Conservation (phyloP, 805 yeast species). For the Spathaspora sp. region DNA sequence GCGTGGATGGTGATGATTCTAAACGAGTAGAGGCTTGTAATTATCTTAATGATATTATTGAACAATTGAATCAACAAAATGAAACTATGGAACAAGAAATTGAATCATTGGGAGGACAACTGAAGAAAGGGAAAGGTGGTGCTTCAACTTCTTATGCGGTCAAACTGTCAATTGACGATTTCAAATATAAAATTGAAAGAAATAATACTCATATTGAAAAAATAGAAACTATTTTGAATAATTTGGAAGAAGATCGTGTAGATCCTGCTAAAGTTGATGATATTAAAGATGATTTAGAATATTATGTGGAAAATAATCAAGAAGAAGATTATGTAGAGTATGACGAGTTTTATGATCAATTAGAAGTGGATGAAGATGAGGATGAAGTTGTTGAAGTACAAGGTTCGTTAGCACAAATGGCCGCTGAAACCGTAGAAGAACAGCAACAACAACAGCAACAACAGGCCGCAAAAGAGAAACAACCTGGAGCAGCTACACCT, state of each 20-base stretch:
- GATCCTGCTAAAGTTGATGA: conserved; percentile 74
- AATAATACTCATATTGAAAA: conserved; percentile 75
- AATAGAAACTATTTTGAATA: conserved; percentile 72
- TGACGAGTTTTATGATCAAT: conserved; percentile 85
- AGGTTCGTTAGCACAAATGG: conserved; percentile 19
- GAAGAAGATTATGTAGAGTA: conserved; percentile 92
- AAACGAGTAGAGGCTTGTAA: conserved; percentile 71
- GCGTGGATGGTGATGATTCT: conserved; percentile 68
- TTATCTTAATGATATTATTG: conserved; percentile 68
- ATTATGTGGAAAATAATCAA: conserved; percentile 90
- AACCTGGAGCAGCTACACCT: conserved; percentile 1
- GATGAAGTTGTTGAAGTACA: conserved; percentile 19
- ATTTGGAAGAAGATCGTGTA: conserved; percentile 75
- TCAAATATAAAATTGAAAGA: conserved; percentile 62
- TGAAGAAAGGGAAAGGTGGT: conserved; percentile 46
- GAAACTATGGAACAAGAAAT: conserved; percentile 76
- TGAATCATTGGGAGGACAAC: conserved; percentile 22
- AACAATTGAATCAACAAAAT: conserved; percentile 75
- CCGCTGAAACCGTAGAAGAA: conserved; percentile 15
- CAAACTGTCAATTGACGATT: conserved; percentile 58
- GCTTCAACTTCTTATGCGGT: conserved; percentile 35
- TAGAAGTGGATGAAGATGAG: conserved; percentile 58
- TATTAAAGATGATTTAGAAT: conserved; percentile 84
- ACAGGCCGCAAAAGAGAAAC: background rate
- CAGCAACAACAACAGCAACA: conserved; percentile 7